Evolutionary conservation across 345 rosid genomes (phyloP), one percentile per base, ranked within the genome.

Genomic region (Sisymbrium altissimum): DNA sequence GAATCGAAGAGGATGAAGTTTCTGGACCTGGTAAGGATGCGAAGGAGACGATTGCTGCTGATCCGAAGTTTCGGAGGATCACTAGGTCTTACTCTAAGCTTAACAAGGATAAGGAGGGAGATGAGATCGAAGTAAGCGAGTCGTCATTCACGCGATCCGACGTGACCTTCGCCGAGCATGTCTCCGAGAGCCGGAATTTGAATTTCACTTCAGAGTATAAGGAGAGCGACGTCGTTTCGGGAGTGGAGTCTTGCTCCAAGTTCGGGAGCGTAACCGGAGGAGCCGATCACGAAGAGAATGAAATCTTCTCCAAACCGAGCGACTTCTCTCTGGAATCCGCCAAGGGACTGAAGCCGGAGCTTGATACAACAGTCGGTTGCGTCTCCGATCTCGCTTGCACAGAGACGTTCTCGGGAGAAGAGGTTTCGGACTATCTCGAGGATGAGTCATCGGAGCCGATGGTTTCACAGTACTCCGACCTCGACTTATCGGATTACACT

Each of bases 331-430:
- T 59, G 43, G 70, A 82, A 46, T 78, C 85, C 23, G 72, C 72
- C 17, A 82, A 77, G 54, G 85, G 84, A 61, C 81, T 69, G 67
- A 83, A 83, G 67, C 70, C 68, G 50, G 82, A 83, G 76, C 70
- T 73, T 53, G 77, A 72, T 63, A 72, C 68, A 78, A 72, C 68
- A 78, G 49, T 70, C 38, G 81, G 70, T 71, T 35, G 66, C 54
- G 89, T 81, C 72, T 66, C 87, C 17, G 86, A 85, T 76, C 96
- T 94, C 38, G 81, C 82, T 64, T 94, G 98, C 66, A 53, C 81
- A 17, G 96, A 94, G 89, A 68, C 86, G 41, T 72, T 94, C 44
- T 62, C 86, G 1, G 73, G 63, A 66, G 85, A 82, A 40, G 92
- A 85, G 77, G 78, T 52, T 58, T 83, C 90, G 3, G 87, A 83